Evolutionary conservation across 1,284 basidiomycete species (phyloP).

Genomic region (Melampsora occidentalis): DNA sequence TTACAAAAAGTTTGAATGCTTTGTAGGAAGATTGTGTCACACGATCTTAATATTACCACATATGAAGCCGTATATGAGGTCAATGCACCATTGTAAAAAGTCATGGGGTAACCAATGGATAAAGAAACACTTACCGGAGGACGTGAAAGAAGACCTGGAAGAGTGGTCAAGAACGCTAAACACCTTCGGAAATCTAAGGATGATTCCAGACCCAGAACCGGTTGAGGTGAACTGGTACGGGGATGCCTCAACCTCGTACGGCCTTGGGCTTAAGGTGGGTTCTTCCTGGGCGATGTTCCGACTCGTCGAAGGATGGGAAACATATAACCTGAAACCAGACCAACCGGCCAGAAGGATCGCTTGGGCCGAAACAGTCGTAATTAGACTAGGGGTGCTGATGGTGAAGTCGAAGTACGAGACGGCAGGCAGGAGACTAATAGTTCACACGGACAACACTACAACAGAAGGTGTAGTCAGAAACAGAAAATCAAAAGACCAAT

Average conservation of each 20-base stretch:
- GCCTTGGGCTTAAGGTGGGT: neutral
- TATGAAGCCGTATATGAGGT: no score
- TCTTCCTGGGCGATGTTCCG: no score
- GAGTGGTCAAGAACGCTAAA: neutral
- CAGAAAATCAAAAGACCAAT: no score
- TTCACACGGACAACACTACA: no score
- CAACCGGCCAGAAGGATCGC: neutral
- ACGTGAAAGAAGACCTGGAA: neutral
- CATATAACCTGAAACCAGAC: neutral
- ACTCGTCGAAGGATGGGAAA: no score
- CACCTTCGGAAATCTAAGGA: neutral
- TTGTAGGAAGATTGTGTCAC: neutral
- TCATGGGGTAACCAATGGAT: neutral
- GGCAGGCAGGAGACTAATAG: neutral
- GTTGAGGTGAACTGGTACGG: neutral
- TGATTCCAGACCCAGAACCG: neutral
- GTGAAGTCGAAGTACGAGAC: constrained; percentile 3
- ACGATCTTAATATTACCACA: no score
- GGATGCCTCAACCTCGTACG: constrained; percentile 12
- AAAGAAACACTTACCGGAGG: neutral
- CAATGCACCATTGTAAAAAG: no score
- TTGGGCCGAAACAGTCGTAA: constrained; percentile 12
- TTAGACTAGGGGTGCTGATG: constrained; percentile 6
- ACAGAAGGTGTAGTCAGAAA: no score
- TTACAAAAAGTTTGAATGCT: neutral